phyloP scores from a whole-genome alignment of 345 rosid species.

The Camelina hispida region DNA sequence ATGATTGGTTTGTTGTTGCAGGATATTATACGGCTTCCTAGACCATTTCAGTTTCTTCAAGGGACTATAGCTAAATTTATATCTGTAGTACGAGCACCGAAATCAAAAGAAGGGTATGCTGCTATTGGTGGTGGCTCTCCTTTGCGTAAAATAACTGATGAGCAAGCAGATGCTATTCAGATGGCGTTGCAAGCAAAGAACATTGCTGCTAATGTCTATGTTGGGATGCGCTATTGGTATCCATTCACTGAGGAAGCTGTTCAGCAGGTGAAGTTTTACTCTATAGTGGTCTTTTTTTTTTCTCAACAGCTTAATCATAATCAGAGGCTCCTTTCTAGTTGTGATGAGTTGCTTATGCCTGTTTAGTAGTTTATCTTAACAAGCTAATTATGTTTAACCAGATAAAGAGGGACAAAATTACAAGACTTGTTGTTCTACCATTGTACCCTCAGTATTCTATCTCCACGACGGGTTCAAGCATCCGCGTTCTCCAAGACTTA shows the following conservation, averaged over 20 bases:
- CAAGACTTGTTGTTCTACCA: slow-evolving; percentile 92
- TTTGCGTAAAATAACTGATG: slow-evolving; percentile 80
- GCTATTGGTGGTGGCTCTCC: slow-evolving; percentile 98
- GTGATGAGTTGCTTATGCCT: slow-evolving; percentile 5
- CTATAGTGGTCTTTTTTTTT: not conserved
- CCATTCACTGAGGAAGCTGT: slow-evolving; percentile 94
- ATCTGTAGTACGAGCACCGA: slow-evolving; percentile 83
- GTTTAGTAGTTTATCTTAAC: slow-evolving; percentile 17
- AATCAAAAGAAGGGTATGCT: slow-evolving; percentile 97
- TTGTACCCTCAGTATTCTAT: slow-evolving; percentile 96
- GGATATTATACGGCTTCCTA: slow-evolving; percentile 94
- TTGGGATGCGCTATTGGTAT: slow-evolving; percentile 93
- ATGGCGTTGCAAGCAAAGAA: slow-evolving; percentile 69
- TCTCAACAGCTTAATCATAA: not conserved
- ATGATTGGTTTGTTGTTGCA: slow-evolving; percentile 32
- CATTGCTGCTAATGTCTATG: slow-evolving; percentile 66
- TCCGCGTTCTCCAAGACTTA: slow-evolving; percentile 72
- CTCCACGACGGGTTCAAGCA: slow-evolving; percentile 93
- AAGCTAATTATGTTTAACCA: slow-evolving; percentile 34
- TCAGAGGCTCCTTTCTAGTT: not conserved
- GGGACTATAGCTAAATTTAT: slow-evolving; percentile 77
- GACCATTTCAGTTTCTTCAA: slow-evolving; percentile 84
- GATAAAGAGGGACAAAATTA: slow-evolving; percentile 80
- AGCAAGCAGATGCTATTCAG: slow-evolving; percentile 81
- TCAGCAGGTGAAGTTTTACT: slow-evolving; percentile 58